A percentile compares a stretch with the other conserved stretches of the same genome.
Conservation (phyloP, 306 rosid genomes). For the Lathyrus aphaca region DNA sequence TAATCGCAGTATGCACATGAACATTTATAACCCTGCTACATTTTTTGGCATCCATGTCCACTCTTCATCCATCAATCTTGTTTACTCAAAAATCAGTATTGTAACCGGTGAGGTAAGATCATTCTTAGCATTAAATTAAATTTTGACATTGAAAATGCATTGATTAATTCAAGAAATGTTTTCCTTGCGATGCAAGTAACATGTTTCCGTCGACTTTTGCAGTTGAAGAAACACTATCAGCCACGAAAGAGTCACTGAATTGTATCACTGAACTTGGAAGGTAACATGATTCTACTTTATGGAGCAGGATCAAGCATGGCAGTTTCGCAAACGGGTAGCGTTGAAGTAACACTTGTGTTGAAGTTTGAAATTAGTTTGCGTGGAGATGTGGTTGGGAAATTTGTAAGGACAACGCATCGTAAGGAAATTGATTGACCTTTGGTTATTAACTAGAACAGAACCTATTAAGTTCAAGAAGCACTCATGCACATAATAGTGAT, state of each 20-base stretch:
- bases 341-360: slow-evolving; percentile 60
- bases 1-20: slow-evolving; percentile 68
- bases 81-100: slow-evolving; percentile 71
- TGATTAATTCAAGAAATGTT: background rate
- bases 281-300: slow-evolving; percentile 79
- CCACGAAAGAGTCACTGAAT: slow-evolving; percentile 75
- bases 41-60: slow-evolving; percentile 88
- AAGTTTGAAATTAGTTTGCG: slow-evolving; percentile 60
- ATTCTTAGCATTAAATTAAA: background rate
- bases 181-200: slow-evolving; percentile 20
- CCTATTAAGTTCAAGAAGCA: slow-evolving; percentile 69
- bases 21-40: slow-evolving; percentile 82
- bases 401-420: slow-evolving; percentile 71
- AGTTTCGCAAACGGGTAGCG: slow-evolving; percentile 50
- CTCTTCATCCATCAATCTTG: slow-evolving; percentile 69
- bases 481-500: slow-evolving; percentile 67
- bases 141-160: slow-evolving; percentile 2
- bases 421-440: slow-evolving; percentile 70
- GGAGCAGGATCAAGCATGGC: slow-evolving; percentile 76
- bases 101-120: slow-evolving; percentile 78
- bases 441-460: slow-evolving; percentile 57
- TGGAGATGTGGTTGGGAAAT: slow-evolving; percentile 81
- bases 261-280: slow-evolving; percentile 56
- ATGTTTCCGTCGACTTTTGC: slow-evolving; percentile 32
- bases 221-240: slow-evolving; percentile 85